These are phyloP conservation scores for Allium fistulosum DNA, from an alignment of 106 monocot genomes.

Conservation along the genomic window DNA sequence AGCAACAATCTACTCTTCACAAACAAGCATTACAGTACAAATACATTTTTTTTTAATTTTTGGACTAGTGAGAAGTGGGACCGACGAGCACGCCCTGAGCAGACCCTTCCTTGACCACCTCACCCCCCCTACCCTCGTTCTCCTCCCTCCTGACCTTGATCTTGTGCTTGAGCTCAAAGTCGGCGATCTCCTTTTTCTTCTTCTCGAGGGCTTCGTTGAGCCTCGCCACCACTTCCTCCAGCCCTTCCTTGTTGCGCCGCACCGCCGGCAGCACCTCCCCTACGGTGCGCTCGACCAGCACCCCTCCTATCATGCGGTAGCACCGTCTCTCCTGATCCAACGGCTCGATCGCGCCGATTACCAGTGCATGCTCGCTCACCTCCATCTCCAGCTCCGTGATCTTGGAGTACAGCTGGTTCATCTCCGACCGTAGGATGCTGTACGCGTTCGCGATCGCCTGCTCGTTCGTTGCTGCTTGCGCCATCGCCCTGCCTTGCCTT, in stretches of 20 bases:
- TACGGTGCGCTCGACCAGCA: slow-evolving; percentile 83
- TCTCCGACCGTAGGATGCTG: slow-evolving; percentile 59
- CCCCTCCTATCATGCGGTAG: slow-evolving; percentile 88
- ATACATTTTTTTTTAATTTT: no score
- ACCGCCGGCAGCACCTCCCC: slow-evolving; percentile 89
- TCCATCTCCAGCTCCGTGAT: slow-evolving; percentile 96
- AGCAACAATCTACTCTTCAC: no score
- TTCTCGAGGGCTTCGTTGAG: slow-evolving; percentile 79
- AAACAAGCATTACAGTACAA: no score
- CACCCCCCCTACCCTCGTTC: slow-evolving; percentile 28
- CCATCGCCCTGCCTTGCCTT: slow-evolving; percentile 38
- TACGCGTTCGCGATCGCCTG: slow-evolving; percentile 69
- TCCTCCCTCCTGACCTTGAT: slow-evolving; percentile 70
- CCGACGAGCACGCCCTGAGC: slow-evolving; percentile 95
- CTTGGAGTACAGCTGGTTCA: slow-evolving; percentile 82
- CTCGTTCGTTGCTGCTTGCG: slow-evolving; percentile 5
- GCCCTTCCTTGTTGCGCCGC: slow-evolving; percentile 78
- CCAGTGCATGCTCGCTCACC: slow-evolving; percentile 83
- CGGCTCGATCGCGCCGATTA: slow-evolving; percentile 73
- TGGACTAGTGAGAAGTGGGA: slow-evolving; percentile 6
- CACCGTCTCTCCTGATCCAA: slow-evolving; percentile 81
- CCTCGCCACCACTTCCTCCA: slow-evolving; percentile 77
- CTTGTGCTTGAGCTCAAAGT: slow-evolving; percentile 94
- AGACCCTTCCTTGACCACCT: slow-evolving; percentile 55
- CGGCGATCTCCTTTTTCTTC: slow-evolving; percentile 84